Percentiles rank a stretch among this genome's conserved stretches.
Conservation (phyloP, 768 basidiomycete species). For the Fistulinella prunicolor region DNA sequence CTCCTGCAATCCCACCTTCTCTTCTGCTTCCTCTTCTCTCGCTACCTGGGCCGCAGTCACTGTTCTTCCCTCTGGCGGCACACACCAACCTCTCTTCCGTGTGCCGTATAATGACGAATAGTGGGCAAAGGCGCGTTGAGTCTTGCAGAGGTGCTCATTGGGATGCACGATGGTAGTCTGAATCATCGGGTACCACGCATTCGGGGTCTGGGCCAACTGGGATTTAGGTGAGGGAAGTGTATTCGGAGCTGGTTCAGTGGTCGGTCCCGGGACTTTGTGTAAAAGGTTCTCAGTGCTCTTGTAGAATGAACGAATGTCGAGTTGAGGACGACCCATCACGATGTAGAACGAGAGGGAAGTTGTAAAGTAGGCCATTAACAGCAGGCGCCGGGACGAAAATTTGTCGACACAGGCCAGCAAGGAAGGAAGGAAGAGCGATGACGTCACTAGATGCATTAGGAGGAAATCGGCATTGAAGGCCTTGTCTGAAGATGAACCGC, state of each 20-base stretch:
- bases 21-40: slow-evolving; percentile 25
- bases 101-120: slow-evolving; percentile 42
- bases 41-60: slow-evolving; percentile 16
- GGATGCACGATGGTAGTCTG: slow-evolving; percentile 53
- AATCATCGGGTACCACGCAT: slow-evolving; percentile 57
- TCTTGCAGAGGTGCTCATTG: slow-evolving; percentile 52
- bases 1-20: slow-evolving; percentile 20
- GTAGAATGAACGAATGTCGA: slow-evolving; percentile 34
- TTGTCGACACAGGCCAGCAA: slow-evolving; percentile 37
- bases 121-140: slow-evolving; percentile 48
- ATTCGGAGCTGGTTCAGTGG: slow-evolving; percentile 21
- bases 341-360: slow-evolving; percentile 30
- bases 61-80: slow-evolving; percentile 9
- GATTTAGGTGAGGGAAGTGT: slow-evolving; percentile 34
- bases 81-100: slow-evolving; percentile 29
- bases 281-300: slow-evolving; percentile 26
- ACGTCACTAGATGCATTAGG: slow-evolving; percentile 69
- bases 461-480: slow-evolving; percentile 67
- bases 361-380: slow-evolving; percentile 31
- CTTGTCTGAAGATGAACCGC: slow-evolving; percentile 44
- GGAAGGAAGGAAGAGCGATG: slow-evolving; percentile 58
- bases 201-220: slow-evolving; percentile 38
- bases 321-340: slow-evolving; percentile 31
- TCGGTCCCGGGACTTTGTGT: slow-evolving; percentile 31
- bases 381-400: slow-evolving; percentile 23